These are phyloP conservation scores for Cavenderia fasciculata DNA, from an alignment of 78 protist genomes.

Conservation along the genomic window DNA sequence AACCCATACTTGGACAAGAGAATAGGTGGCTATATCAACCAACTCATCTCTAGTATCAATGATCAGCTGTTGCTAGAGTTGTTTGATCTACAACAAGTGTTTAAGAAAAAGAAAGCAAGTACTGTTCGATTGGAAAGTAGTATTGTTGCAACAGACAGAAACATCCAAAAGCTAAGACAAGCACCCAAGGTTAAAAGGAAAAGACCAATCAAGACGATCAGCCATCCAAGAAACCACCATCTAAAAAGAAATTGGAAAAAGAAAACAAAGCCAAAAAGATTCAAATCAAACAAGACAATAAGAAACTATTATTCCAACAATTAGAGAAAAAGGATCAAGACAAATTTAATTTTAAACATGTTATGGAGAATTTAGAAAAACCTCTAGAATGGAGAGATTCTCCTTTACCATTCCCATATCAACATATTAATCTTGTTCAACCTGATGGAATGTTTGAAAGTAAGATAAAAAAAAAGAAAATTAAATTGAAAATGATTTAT, in stretches of 20 bases:
- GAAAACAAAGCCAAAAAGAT: background rate
- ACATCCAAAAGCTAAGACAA: no score
- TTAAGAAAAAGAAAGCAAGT: background rate
- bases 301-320: background rate
- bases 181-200: no score
- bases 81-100: constrained; percentile 1
- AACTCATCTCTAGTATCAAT: no score
- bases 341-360: no score
- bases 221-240: background rate
- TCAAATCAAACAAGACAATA: background rate
- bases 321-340: no score
- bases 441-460: background rate
- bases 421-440: background rate
- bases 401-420: background rate
- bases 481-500: constrained; percentile 24
- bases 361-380: no score
- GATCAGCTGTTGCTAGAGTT: no score
- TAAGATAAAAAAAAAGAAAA: background rate
- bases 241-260: background rate
- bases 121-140: background rate
- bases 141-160: background rate
- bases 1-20: no score
- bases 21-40: no score
- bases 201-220: background rate
- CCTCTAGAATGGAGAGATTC: background rate